phyloP scores from a whole-genome alignment of 2,329 filamentous ascomycete genomes.

The Diaporthe sp. region DNA sequence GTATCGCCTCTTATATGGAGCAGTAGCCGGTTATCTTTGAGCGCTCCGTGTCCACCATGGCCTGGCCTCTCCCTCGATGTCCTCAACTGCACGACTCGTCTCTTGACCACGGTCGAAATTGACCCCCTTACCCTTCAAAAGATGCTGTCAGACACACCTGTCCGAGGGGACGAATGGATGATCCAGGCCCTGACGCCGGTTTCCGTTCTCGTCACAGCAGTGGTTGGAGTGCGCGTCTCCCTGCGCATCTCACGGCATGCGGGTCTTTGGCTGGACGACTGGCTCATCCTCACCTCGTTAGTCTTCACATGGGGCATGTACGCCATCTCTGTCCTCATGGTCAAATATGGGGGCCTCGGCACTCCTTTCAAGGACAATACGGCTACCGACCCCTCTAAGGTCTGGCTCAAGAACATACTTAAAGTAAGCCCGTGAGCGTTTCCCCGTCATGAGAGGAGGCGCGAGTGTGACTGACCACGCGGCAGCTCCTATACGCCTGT shows the following conservation, averaged over 20 bases:
- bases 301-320: conserved; percentile 1
- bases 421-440: neutral
- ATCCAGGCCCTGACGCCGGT: conserved; percentile 6
- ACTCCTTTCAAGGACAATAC: neutral
- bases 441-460: neutral
- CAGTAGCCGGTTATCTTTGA: neutral
- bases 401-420: neutral
- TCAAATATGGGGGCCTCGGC: neutral
- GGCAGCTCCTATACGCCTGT: conserved; percentile 4
- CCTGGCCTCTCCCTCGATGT: neutral
- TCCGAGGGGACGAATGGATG: conserved; percentile 9
- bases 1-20: neutral
- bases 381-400: conserved; percentile 14
- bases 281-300: neutral
- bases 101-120: neutral
- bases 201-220: conserved; percentile 9
- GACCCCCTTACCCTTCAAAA: neutral
- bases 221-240: conserved; percentile 10
- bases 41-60: neutral
- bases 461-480: too few relatives aligned
- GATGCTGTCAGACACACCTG: neutral
- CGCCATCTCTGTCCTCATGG: neutral
- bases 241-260: conserved; percentile 1
- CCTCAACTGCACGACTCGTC: neutral
- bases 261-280: conserved; percentile 23